Conservation (phyloP, 2,329 filamentous ascomycete genomes). For the Emmonsia crescens region DNA sequence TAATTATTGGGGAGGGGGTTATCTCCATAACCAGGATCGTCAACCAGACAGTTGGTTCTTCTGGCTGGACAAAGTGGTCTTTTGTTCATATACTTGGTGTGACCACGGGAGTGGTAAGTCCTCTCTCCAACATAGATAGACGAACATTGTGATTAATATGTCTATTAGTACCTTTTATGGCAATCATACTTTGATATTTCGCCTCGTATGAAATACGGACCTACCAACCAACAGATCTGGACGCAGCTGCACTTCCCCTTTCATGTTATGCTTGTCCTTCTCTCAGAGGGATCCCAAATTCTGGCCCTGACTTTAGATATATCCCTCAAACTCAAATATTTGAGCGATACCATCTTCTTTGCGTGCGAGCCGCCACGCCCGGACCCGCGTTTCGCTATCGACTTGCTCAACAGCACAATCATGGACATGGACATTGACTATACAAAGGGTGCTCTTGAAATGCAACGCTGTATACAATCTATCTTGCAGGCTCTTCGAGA, state of each 20-base stretch:
- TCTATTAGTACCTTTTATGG: constrained; percentile 45
- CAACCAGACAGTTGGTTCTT: constrained; percentile 38
- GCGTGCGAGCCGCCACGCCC: constrained; percentile 30
- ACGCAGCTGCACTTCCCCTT: constrained; percentile 49
- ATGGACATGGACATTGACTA: constrained; percentile 32
- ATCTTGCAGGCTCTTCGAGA: constrained; percentile 22
- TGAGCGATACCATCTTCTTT: constrained; percentile 28
- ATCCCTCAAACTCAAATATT: constrained; percentile 31
- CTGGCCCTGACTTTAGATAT: constrained; percentile 38
- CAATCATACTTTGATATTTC: constrained; percentile 51
- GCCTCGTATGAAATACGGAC: constrained; percentile 40
- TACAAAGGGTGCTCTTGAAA: constrained; percentile 21
- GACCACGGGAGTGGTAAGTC: constrained; percentile 28
- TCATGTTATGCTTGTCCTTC: constrained; percentile 51
- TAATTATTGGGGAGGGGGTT: constrained; percentile 56
- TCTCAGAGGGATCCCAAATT: constrained; percentile 55
- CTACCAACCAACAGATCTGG: constrained; percentile 47
- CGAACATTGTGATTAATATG: neutral
- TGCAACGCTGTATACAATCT: constrained; percentile 23
- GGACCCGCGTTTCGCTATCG: constrained; percentile 18
- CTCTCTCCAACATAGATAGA: constrained; percentile 1
- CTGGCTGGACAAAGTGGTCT: constrained; percentile 31
- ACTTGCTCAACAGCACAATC: constrained; percentile 28
- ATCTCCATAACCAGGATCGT: constrained; percentile 48
- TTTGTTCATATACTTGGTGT: constrained; percentile 30